Evolutionary conservation across 768 basidiomycete genomes (phyloP), one percentile per base, ranked within the genome.

Genomic region (Cantharellus anzutake): DNA sequence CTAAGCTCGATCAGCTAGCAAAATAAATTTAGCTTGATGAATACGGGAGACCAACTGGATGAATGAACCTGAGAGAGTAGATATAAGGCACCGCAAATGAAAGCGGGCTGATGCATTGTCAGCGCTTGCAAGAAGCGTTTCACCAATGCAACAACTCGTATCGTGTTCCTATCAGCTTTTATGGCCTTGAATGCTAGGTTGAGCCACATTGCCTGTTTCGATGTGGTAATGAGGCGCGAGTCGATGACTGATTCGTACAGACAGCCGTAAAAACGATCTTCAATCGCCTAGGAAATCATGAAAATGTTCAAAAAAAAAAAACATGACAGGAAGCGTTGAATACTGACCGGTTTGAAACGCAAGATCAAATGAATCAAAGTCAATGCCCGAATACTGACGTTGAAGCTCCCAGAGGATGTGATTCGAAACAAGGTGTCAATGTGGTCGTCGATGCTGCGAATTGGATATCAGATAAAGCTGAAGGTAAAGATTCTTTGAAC

Each of bases 131-230:
- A 73, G 51, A 96, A 81, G 52, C 94, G 72, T 65, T 85, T 78
- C 37, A 97, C 76, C 62, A 96, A 80, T 1, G 90, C 88, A 68
- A 81, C 82, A 16, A 84, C 77, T 4, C 94, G 77, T 53, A 79
- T 79, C 0, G 69, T 60, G 59, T 78, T 76, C 40, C 65, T 66
- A 63, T 84, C 83, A 2, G 76, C 76, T 70, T 93, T 94, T 64
- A 96, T 71, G 2, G 86, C 83, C 65, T 88, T 92, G 79, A 93
- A 93, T 20, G 97, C 70, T 16, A 99, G 71, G 67, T 97, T 98
- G 60, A 99, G 78, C 70, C 94, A 98, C 83, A 98, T 86, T 3
- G 92, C 91, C 68, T 98, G 92, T 67, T 98, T 98, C 2, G 84
- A 85, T 3, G 90, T 90, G 2, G 76, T 75, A 2, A 82, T 76